Base-by-base conservation (phyloP, 1,284 basidiomycete species). In the Pseudozyma sp. region DNA sequence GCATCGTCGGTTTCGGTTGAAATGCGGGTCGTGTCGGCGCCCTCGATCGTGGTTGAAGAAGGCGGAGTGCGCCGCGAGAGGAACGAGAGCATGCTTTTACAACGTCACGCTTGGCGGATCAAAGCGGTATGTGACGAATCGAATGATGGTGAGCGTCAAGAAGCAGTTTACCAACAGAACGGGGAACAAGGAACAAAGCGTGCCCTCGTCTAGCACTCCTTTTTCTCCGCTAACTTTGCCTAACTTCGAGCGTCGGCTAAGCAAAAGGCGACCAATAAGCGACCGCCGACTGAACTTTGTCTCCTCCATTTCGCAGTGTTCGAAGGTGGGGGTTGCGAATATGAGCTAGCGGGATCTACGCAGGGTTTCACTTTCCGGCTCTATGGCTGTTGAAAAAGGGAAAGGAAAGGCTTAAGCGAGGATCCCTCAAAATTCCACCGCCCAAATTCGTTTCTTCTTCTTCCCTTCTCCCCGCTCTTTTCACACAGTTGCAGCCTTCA, bases 1-100 rank as follows among this genome's bases (percentile, higher is more conserved):
- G 70, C 65, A 45, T 63, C 70, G 57, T 73, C 70, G 6, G 65
- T 65, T 9, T 73, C 65, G 3, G 64, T 57, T 5, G 70, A 72
- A 18, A 34, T 3, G 1, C 69, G 59, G 39, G 45, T 4, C 7
- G 44, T 14, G 40, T 9, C 31, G 9, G 21, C 16, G 38, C 13
- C 19, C 25, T 31, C 25, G 25, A 31, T 31, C 25, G 25, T 3
- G n/a, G 40, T 18, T 5, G 43, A n/a, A 10, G 58, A 38, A 9
- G 31, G 57, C 57, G 58, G 50, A 12, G 19, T 48, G 43, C 48
- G 39, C 39, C 59, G 52, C 36, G 35, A 42, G 36, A 44, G 57
- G 5, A 59, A 47, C 12, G 38, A n/a, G 7, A 48, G 16, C 45
- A 48, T 57, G 8, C 6, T n/a, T 18, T 48, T 34, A n/a, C 47